Evolutionary conservation across 306 rosid species (phyloP), one percentile per base, ranked within the genome.

Genomic region (Cucurbita argyrosperma): DNA sequence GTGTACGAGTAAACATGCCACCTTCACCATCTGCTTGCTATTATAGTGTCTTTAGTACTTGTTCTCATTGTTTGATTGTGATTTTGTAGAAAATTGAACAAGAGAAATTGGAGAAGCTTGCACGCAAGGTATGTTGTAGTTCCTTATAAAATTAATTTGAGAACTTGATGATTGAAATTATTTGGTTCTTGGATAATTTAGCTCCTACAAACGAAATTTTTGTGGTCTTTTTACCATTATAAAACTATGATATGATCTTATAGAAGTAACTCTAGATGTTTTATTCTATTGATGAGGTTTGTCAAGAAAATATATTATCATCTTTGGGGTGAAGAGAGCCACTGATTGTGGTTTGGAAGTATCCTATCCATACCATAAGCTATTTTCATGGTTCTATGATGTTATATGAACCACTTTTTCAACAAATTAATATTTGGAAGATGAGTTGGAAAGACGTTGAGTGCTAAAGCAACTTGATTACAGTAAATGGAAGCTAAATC

Each of bases 71-170:
- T 68, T 57, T 46, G 9, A 4, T 21, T 45, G 18, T 5, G 9
- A 19, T 68, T 68, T 68, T 39, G 71, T 52, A 64, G 71, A 64
- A 64, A 64, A 64, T 4, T n/a, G 71, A 64, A 42, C 71, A 64
- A 64, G 71, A 64, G 49, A 64, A 64, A 64, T 35, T 64, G 35
- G 71, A 64, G 76, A 72, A 72, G 42, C 58, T 52, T 70, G 56
- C 71, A 8, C 71, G 71, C 71, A 64, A 64, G 71, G 71, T 64
- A 64, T 40, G 55, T 51, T 49, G 19, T 51, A 45, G 59, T 12
- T 47, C 3, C 58, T 70, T 70, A 8, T 49, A 46, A 51, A 1
- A 15, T 64, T 42, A 30, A 18, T 16, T n/a, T 64, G 43, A 1
- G 46, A 70, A 49, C 16, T 7, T 69, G 42, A n/a, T 47, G 54